Base-by-base conservation (phyloP, 768 basidiomycete species). In the Hypholoma fasciculare region DNA sequence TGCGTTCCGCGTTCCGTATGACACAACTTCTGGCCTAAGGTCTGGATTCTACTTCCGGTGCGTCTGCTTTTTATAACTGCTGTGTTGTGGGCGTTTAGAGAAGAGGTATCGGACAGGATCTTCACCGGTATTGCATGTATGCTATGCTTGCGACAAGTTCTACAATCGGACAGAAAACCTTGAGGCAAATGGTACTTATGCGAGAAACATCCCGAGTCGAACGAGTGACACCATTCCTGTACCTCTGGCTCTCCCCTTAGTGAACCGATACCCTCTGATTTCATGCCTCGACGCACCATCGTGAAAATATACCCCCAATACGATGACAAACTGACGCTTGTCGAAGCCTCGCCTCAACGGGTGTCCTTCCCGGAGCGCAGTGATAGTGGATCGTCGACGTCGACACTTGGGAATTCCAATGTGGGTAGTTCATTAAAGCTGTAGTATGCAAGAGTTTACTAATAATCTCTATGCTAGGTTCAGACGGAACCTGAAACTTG, bases 251-350 rank as follows among this genome's bases (percentile, higher is more conserved):
- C 20, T 14, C 16, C 14, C 14, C 4, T 49, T 36, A 14, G 13
- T 30, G n/a, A n/a, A 49, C 26, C 39, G 26, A 8, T 1, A 23
- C 13, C n/a, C 34, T 30, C 23, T 13, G 26, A 1, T 36, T 20
- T 23, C n/a, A 57, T 57, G 56, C 49, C 56, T 43, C 56, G 56
- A 11, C 56, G 56, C 7, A 57, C 56, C 23, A 57, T 57, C 39
- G 56, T 57, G 19, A 57, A 57, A 44, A 46, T 57, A n/a, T 57
- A 57, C 27, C 56, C 56, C 1, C 23, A 49, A 16, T 57, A 57
- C 49, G 56, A 57, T 37, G 56, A 57, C n/a, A 49, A 57, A 23
- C 38, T 48, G 6, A 49, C 42, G 11, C 65, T 2, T 69, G 65
- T 37, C 6, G 36, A 44, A 47, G 40, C 54, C 2, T 43, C 54